Evolutionary conservation across 140 eudicot species (phyloP).

Genomic region (Senecio squalidus): DNA sequence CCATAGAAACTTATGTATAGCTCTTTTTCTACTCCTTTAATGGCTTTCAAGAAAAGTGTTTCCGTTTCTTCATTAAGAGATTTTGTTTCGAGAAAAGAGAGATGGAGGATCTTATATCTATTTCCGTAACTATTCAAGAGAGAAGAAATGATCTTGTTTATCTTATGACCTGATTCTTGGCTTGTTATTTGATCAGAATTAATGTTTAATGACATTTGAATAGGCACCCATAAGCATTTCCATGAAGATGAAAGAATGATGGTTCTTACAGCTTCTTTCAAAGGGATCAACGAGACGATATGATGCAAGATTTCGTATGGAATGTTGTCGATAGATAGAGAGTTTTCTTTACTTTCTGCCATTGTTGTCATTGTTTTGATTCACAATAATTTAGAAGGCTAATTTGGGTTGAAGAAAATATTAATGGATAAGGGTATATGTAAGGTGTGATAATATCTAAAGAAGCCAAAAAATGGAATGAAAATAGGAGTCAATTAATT

Average conservation of each 20-base stretch:
- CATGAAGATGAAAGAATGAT: slow-evolving; percentile 35
- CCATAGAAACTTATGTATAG: slow-evolving; percentile 31
- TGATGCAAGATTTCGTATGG: slow-evolving; percentile 28
- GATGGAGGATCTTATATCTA: slow-evolving; percentile 19
- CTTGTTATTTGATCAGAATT: slow-evolving; percentile 1
- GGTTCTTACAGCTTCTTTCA: slow-evolving; percentile 35
- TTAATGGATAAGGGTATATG: neutral
- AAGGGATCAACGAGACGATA: slow-evolving; percentile 30
- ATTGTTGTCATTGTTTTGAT: slow-evolving; percentile 1
- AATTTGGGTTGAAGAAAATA: slow-evolving; percentile 14
- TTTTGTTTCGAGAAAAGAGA: slow-evolving; percentile 8
- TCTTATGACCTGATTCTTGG: slow-evolving; percentile 15
- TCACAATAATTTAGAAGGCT: neutral
- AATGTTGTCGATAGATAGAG: slow-evolving; percentile 12
- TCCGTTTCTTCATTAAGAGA: neutral
- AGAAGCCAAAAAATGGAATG: slow-evolving; percentile 16
- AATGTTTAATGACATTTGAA: slow-evolving; percentile 12
- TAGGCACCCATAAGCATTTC: slow-evolving; percentile 30
- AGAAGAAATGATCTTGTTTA: slow-evolving; percentile 11
- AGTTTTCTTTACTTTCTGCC: slow-evolving; percentile 7
- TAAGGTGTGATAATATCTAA: slow-evolving; percentile 5
- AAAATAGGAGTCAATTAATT: neutral
- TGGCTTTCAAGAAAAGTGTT: slow-evolving; percentile 23
- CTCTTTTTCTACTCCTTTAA: slow-evolving; percentile 28
- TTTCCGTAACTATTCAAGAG: slow-evolving; percentile 11